phyloP scores from a whole-genome alignment of 306 rosid genomes.

The Nissolia schottii region DNA sequence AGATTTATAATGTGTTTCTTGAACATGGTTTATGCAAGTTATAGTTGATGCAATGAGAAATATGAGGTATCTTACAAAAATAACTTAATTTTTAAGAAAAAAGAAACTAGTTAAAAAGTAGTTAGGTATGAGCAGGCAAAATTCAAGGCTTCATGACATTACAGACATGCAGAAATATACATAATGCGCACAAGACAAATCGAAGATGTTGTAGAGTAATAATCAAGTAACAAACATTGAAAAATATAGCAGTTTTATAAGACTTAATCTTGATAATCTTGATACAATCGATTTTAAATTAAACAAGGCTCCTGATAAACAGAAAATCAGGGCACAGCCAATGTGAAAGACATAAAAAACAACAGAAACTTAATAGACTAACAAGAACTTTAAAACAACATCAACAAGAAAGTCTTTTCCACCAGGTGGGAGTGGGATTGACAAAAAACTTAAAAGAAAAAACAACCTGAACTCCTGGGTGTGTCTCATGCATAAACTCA shows the following conservation, averaged over 20 bases:
- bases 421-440: too few species aligned
- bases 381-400: too few species aligned
- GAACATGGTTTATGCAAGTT: too few species aligned
- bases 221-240: background rate
- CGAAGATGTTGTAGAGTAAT: background rate
- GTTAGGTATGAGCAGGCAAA: background rate
- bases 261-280: background rate
- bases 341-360: too few species aligned
- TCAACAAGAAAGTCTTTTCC: too few species aligned
- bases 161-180: background rate
- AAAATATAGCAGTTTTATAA: background rate
- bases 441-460: background rate
- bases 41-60: background rate
- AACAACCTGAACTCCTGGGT: constrained; percentile 97
- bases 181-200: background rate
- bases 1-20: too few species aligned
- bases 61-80: background rate
- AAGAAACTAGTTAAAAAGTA: background rate
- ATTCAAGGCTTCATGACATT: too few species aligned
- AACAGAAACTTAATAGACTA: too few species aligned
- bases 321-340: too few species aligned
- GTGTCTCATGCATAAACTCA: constrained; percentile 98
- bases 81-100: background rate
- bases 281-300: background rate
- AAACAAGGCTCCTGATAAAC: background rate